Evolutionary conservation across 768 basidiomycete species (phyloP), one percentile per base, ranked within the genome.

Genomic region (Tulasnella sp.): DNA sequence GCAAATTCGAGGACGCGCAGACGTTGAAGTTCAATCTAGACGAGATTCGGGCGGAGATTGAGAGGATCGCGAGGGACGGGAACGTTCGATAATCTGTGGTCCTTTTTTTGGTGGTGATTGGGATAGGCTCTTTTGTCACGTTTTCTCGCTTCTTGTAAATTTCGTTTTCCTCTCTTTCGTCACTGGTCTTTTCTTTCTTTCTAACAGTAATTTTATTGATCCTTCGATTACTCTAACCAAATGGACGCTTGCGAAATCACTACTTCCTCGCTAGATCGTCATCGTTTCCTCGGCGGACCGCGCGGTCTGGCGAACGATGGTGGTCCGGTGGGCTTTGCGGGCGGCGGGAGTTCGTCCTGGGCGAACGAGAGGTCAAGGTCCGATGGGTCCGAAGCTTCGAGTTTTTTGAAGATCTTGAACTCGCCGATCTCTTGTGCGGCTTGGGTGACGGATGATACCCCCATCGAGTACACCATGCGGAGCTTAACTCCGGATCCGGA

Each of bases 1-100:
- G 96, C 52, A 98, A 98, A 81, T 98, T 98, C 75, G 96, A 98
- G 80, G 97, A 99, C 77, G 91, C 90, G 16, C 90, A 90, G 79
- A 90, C 90, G 3, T 82, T 99, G 74, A 89, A 91, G 78, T 79
- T 81, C 37, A 95, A 90, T 79, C 79, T 98, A 67, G 83, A 82
- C 62, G 96, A 98, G 81, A 92, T 99, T 71, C 84, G 90, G 75
- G 83, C 78, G 14, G 95, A 96, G 82, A 95, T 98, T 67, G 88
- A 88, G 75, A 87, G 84, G 77, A 83, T 95, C 19, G 77, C 71
- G 41, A 14, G 64, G 22, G 64, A 63, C 41, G 64, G 64, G 36
- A 66, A 77, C 65, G 40, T 72, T 36, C 39, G 35, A 22, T 69
- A n/a, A 69, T 69, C n/a, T 64, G 62, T 52, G 16, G n/a, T 40